Evolutionary conservation across 345 rosid species (phyloP), one percentile per base, ranked within the genome.

Genomic region (Euclidium syriacum): DNA sequence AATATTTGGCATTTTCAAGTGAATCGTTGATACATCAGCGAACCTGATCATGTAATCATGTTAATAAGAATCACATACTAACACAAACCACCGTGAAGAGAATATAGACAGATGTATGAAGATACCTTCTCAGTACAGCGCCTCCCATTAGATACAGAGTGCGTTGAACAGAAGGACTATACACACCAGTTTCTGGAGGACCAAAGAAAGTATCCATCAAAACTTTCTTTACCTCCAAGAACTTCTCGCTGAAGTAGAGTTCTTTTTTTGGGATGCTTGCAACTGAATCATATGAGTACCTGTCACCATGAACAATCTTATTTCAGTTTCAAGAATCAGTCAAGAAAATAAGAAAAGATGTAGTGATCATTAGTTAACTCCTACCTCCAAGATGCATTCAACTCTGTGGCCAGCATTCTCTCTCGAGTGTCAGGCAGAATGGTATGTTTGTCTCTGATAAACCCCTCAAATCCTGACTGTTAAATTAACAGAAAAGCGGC

Each of bases 391-490:
- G 85, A 61, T 59, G 91, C 95, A 59, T 86, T 81, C 64, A 89
- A 85, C 70, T 85, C 95, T 25, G 98, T 92, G 19, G 98, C 98
- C 41, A 92, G 67, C 71, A 89, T 81, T 77, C 97, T 77, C 68
- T 92, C 98, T 51, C 78, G 84, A 26, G 98, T 92, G 27, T 92
- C 98, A 27, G 97, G 97, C 43, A 92, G 75, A 79, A 74, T 82
- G 1, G 98, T 92, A 75, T 89, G 84, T 41, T 81, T 80, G 65
- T 92, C 98, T 81, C 85, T 81, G 35, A 92, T 70, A 77, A 89
- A 92, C 50, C 88, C 86, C 77, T 89, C 96, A 80, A 92, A 92
- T 22, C 98, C 98, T 38, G 98, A 89, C 98, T 92, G 90, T 80
- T 67, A 20, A n/a, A 63, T 26, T 44, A 25, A 35, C 61, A 77